Evolutionary conservation across 2,329 filamentous ascomycete genomes (phyloP).

Genomic region (Neonectria hederae): DNA sequence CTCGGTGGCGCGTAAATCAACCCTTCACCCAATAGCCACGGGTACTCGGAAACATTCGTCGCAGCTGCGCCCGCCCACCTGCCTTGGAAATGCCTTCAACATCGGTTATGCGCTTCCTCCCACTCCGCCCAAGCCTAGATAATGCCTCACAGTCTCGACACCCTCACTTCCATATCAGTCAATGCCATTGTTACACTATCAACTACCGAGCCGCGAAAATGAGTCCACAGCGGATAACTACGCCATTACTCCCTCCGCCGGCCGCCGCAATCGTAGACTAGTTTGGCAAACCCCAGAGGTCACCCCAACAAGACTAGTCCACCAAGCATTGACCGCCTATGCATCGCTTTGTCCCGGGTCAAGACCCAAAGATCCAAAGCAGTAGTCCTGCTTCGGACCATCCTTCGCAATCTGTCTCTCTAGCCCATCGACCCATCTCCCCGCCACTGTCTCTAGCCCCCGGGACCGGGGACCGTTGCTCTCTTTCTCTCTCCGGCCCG

Average conservation of each 20-base stretch:
- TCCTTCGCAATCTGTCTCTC: constrained; percentile 12
- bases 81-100: neutral
- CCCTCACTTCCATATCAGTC: neutral
- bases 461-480: constrained; percentile 37
- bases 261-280: neutral
- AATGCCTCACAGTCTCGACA: neutral
- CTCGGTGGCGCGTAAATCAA: neutral
- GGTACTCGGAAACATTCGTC: neutral
- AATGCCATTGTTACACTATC: neutral
- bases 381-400: neutral
- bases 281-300: neutral
- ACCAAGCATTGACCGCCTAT: constrained; percentile 16
- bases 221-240: neutral
- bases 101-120: neutral
- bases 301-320: neutral
- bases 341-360: constrained; percentile 10
- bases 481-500: constrained; percentile 23
- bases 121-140: neutral
- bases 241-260: neutral
- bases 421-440: constrained; percentile 8
- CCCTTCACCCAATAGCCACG: neutral
- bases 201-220: neutral
- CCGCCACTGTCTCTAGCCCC: constrained; percentile 17
- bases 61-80: neutral
- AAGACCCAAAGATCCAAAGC: neutral